phyloP scores from a whole-genome alignment of 768 basidiomycete genomes.

The Nevesoporus exiguus region DNA sequence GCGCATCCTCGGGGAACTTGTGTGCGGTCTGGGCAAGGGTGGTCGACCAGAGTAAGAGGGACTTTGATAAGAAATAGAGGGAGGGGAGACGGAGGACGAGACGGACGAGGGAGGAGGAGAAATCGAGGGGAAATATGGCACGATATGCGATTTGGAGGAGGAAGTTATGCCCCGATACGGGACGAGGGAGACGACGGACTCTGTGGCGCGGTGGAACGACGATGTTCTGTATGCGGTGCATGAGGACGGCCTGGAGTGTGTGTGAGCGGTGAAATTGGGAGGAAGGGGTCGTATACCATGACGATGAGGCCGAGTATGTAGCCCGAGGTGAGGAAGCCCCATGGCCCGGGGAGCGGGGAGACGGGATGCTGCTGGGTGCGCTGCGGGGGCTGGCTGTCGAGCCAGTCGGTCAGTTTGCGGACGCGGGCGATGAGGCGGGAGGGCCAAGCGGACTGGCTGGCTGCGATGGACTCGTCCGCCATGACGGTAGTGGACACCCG shows the following conservation, averaged over 20 bases:
- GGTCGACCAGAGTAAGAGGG: conserved; percentile 54
- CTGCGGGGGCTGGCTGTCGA: neutral
- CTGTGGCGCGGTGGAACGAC: conserved; percentile 59
- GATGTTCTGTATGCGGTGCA: conserved; percentile 77
- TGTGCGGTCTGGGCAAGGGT: conserved; percentile 57
- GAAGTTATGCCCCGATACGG: conserved; percentile 24
- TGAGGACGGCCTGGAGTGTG: conserved; percentile 51
- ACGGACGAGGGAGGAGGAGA: conserved; percentile 58
- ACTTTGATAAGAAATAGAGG: conserved; percentile 55
- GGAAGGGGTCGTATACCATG: conserved; percentile 44
- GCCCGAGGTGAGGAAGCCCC: conserved; percentile 70
- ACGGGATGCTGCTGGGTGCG: neutral
- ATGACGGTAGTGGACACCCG: neutral
- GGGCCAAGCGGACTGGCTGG: neutral
- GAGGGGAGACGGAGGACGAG: conserved; percentile 60
- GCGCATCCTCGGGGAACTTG: conserved; percentile 34
- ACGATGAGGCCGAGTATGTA: conserved; percentile 66
- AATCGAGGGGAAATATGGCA: conserved; percentile 59
- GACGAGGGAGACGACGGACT: conserved; percentile 6
- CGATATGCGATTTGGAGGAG: conserved; percentile 29
- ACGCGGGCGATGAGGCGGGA: neutral
- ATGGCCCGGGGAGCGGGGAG: conserved; percentile 50
- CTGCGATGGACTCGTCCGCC: too few species aligned
- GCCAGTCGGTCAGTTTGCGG: neutral
- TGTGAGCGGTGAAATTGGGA: neutral